Evolutionary conservation across 2,329 filamentous ascomycete genomes (phyloP), one percentile per base, ranked within the genome.

Genomic region (Coniochaeta ligniaria): DNA sequence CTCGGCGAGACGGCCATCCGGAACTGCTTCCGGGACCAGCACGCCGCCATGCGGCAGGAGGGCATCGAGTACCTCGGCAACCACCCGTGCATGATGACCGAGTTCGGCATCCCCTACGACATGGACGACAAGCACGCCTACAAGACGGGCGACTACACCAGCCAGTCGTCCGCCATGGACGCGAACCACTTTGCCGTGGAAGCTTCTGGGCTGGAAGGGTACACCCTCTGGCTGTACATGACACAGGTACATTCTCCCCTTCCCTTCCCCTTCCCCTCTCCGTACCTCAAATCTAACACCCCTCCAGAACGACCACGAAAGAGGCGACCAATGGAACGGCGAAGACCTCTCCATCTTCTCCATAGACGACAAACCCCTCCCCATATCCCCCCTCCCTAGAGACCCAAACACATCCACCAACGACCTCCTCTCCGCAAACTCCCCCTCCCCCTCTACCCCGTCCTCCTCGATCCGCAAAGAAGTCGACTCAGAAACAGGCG

Each of bases 111-210:
- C 61, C 95, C 95, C 0, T 99, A 96, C 71, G 95, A 99, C 71
- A 98, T 99, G 96, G 94, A 99, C 70, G 88, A 96, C 66, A 93
- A 96, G 74, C 82, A 95, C 69, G 95, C 95, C 1, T 99, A 99
- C 76, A 91, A 92, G 75, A 96, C 92, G 6, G 95, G 96, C 8
- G 91, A 99, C 73, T 99, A 96, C 74, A 89, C 90, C 52, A 96
- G 91, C 68, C 95, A 99, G 72, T 90, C 89, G 36, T 86, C 91
- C 1, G 95, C 95, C 7, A 88, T 99, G 79, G 95, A 99, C 74
- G 95, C 96, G 59, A 99, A 98, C 71, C 92, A 96, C 71, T 99
- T 88, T 76, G 95, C 90, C 0, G 81, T 96, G 0, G 95, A 99
- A 75, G 91, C 91, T 0, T 89, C 91, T 38, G 80, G 84, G 16